Evolutionary conservation across 148 eudicot species (phyloP).

Genomic region (Hydrangea macrophylla): DNA sequence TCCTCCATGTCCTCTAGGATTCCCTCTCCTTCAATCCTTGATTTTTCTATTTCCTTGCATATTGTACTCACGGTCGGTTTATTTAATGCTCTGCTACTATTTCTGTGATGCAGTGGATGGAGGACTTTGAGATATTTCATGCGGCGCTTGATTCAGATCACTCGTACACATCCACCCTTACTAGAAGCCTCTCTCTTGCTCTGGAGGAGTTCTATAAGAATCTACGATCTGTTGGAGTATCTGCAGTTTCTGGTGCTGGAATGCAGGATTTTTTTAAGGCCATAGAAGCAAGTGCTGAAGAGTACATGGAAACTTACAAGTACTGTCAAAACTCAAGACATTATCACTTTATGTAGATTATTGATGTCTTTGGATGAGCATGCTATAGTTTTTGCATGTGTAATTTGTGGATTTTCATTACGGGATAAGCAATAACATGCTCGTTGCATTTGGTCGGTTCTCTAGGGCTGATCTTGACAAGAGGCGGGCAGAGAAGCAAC

Average conservation of each 20-base stretch:
- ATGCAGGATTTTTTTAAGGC: conserved; percentile 87
- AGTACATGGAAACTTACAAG: conserved; percentile 72
- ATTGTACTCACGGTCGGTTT: neutral
- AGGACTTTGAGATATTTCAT: conserved; percentile 83
- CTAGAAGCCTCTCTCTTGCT: conserved; percentile 77
- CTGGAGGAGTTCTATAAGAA: conserved; percentile 87
- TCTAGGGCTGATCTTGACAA: conserved; percentile 86
- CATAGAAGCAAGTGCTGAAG: conserved; percentile 63
- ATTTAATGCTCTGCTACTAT: neutral
- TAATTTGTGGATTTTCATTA: neutral
- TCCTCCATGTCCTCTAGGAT: too few relatives aligned
- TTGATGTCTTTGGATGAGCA: too few relatives aligned
- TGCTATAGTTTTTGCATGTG: neutral
- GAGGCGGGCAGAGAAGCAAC: conserved; percentile 73
- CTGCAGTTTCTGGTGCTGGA: conserved; percentile 87
- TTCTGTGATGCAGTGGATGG: conserved; percentile 79
- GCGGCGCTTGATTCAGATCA: conserved; percentile 86
- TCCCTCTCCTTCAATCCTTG: neutral
- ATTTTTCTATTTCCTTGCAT: neutral
- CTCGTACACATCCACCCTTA: conserved; percentile 70
- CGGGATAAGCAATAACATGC: too few relatives aligned
- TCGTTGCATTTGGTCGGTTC: neutral
- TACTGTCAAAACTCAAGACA: conserved; percentile 11
- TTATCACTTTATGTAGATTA: too few relatives aligned
- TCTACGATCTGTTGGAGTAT: conserved; percentile 83